Evolutionary conservation across 306 rosid species (phyloP).

Genomic region (Trifolium repens): DNA sequence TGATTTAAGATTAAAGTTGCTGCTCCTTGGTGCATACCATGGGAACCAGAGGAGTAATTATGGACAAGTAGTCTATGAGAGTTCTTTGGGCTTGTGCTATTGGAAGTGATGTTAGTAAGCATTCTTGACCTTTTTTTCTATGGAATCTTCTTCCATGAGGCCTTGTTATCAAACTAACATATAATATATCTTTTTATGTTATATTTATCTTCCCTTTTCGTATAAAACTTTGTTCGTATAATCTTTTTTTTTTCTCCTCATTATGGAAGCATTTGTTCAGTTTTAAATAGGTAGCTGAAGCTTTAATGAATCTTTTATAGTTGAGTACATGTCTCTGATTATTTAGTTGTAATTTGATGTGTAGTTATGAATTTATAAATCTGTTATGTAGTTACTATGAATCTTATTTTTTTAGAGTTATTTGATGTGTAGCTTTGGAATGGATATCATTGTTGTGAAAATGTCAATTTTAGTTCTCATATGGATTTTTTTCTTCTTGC

Average conservation of each 20-base stretch:
- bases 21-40: slow-evolving; percentile 35
- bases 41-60: slow-evolving; percentile 54
- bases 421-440: no score
- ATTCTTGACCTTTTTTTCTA: slow-evolving; percentile 16
- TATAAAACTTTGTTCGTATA: background rate
- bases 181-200: slow-evolving; percentile 13
- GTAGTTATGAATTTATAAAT: no score
- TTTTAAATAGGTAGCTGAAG: no score
- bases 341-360: no score
- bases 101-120: slow-evolving; percentile 54
- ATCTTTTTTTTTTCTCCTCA: slow-evolving; percentile 2
- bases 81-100: slow-evolving; percentile 57
- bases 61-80: slow-evolving; percentile 61
- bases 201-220: background rate
- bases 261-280: background rate
- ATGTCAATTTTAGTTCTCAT: no score
- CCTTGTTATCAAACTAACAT: slow-evolving; percentile 11
- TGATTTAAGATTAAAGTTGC: slow-evolving; percentile 34
- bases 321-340: no score
- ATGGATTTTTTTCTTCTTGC: no score
- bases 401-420: no score
- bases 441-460: no score
- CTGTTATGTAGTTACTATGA: no score
- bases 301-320: no score
- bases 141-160: slow-evolving; percentile 12